A percentile compares a stretch with the other conserved stretches of the same genome.
phyloP scores from a whole-genome alignment of 2,329 filamentous ascomycete species.

The Delphinella strobiligena region DNA sequence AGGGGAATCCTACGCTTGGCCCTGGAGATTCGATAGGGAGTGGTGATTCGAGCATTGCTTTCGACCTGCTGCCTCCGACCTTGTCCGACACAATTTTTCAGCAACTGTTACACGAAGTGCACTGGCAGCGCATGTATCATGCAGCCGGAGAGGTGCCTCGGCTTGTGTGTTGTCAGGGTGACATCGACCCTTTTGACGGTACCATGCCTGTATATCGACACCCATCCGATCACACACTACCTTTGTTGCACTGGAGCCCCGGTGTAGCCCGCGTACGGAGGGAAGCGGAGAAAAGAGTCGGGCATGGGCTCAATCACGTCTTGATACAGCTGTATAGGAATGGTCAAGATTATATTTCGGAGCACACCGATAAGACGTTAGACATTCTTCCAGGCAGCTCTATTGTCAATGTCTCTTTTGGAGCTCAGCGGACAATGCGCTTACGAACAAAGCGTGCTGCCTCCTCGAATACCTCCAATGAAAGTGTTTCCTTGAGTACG shows the following conservation, averaged over 20 bases:
- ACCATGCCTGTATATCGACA: constrained; percentile 87
- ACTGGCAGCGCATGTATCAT: constrained; percentile 88
- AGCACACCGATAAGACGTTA: constrained; percentile 93
- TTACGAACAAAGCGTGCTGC: constrained; percentile 63
- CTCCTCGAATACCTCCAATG: too few relatives aligned
- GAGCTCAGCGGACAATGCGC: constrained; percentile 80
- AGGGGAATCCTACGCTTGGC: constrained; percentile 20
- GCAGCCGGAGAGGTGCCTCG: constrained; percentile 84
- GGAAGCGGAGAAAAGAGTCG: constrained; percentile 58
- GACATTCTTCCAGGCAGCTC: constrained; percentile 72
- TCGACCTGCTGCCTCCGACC: constrained; percentile 51
- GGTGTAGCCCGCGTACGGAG: constrained; percentile 57
- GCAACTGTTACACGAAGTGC: constrained; percentile 58
- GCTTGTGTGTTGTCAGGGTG: constrained; percentile 79
- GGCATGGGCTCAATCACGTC: constrained; percentile 79
- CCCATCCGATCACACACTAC: constrained; percentile 76
- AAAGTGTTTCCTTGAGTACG: too few relatives aligned
- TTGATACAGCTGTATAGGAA: constrained; percentile 88
- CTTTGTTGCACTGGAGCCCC: constrained; percentile 62
- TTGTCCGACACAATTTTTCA: constrained; percentile 51
- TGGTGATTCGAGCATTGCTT: constrained; percentile 62
- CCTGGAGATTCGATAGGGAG: constrained; percentile 49
- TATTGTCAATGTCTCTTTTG: constrained; percentile 90
- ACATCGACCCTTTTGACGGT: constrained; percentile 57
- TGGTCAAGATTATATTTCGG: constrained; percentile 83